These are phyloP conservation scores for Kwoniella europaea DNA, from an alignment of 768 basidiomycete genomes.

Conservation along the genomic window DNA sequence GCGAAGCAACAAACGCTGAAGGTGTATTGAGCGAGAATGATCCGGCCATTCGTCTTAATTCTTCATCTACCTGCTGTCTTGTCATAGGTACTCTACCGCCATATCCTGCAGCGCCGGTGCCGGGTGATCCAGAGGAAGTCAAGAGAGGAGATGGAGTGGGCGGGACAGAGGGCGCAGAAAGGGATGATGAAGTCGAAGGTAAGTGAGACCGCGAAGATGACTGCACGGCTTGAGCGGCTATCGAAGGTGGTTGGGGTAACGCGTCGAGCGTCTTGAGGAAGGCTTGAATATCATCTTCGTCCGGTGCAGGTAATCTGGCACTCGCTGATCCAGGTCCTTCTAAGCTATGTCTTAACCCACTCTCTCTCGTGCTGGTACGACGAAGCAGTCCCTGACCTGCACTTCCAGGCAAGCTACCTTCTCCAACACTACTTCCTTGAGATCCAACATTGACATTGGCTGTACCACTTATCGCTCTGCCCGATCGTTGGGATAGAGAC, in stretches of 20 bases:
- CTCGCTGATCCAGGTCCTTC: slow-evolving; percentile 15
- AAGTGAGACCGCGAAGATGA: slow-evolving; percentile 36
- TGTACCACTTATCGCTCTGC: slow-evolving; percentile 18
- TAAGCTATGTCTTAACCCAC: slow-evolving; percentile 39
- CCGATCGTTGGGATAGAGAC: slow-evolving; percentile 42
- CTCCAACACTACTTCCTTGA: slow-evolving; percentile 48
- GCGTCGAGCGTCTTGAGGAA: slow-evolving; percentile 56
- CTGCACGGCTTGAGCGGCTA: slow-evolving; percentile 46
- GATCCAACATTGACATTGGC: slow-evolving; percentile 23
- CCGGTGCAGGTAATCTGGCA: slow-evolving; percentile 22
- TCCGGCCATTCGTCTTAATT: slow-evolving; percentile 48
- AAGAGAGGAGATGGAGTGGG: slow-evolving; percentile 32
- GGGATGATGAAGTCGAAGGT: slow-evolving; percentile 52
- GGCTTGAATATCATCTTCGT: slow-evolving; percentile 54
- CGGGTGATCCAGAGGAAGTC: slow-evolving; percentile 26
- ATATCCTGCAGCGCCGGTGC: slow-evolving; percentile 2
- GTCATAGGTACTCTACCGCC: slow-evolving; percentile 47
- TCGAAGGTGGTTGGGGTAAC: slow-evolving; percentile 50
- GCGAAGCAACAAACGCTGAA: slow-evolving; percentile 18
- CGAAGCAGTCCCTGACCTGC: slow-evolving; percentile 26
- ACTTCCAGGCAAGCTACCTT: slow-evolving; percentile 35
- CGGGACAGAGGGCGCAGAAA: slow-evolving; percentile 37
- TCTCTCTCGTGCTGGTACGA: slow-evolving; percentile 42
- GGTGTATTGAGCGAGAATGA: slow-evolving; percentile 41
- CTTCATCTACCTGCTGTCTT: slow-evolving; percentile 47